A percentile compares a stretch with the other conserved stretches of the same genome.
Conservation (phyloP, 2,329 filamentous ascomycete species). For the Albifimbria verrucaria region DNA sequence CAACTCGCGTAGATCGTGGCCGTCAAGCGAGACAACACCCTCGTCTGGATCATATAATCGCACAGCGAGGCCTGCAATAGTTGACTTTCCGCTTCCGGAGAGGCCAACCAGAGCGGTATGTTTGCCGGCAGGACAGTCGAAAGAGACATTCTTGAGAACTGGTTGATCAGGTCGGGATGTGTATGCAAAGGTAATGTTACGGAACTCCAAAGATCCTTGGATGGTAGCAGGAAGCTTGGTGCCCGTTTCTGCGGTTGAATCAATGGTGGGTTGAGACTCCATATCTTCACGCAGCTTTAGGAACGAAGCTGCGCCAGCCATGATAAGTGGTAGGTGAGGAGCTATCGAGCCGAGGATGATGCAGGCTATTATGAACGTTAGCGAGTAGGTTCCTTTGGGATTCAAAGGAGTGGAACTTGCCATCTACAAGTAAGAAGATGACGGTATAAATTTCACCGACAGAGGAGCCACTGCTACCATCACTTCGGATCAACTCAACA, state of each 20-base stretch:
- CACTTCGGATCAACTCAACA: constrained; percentile 30
- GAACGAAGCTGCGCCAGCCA: constrained; percentile 55
- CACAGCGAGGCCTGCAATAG: constrained; percentile 50
- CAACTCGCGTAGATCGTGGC: constrained; percentile 41
- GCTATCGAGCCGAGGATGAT: constrained; percentile 62
- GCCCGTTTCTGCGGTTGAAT: constrained; percentile 33
- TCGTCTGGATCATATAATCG: constrained; percentile 55
- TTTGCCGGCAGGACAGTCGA: constrained; percentile 46
- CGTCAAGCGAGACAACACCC: constrained; percentile 46
- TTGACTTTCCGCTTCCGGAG: constrained; percentile 57
- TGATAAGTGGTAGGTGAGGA: constrained; percentile 60
- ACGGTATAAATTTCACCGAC: constrained; percentile 58
- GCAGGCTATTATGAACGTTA: constrained; percentile 33
- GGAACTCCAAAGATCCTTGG: constrained; percentile 28
- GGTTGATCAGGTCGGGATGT: constrained; percentile 37
- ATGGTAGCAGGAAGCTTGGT: constrained; percentile 34
- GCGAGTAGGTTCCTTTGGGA: neutral
- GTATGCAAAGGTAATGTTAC: constrained; percentile 42
- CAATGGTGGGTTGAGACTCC: constrained; percentile 44
- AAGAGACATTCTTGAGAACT: constrained; percentile 40
- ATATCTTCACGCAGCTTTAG: constrained; percentile 57
- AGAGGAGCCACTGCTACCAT: constrained; percentile 28
- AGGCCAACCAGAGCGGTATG: constrained; percentile 56
- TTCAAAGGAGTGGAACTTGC: no score
- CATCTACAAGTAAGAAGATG: constrained; percentile 62